Evolutionary conservation across 306 rosid genomes (phyloP).

Genomic region (Acacia melanoxylon): DNA sequence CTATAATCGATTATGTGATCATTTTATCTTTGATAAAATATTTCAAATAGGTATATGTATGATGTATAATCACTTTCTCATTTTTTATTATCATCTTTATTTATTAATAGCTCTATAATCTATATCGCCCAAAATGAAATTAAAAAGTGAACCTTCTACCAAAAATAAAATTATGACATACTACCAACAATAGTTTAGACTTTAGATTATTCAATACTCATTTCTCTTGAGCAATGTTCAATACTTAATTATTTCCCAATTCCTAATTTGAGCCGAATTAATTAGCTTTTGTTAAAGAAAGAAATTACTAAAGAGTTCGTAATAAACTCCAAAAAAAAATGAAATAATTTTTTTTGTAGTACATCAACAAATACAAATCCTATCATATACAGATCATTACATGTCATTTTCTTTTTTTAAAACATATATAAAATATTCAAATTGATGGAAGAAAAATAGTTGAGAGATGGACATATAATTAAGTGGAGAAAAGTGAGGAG

Average conservation of each 20-base stretch:
- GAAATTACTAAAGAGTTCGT: no score
- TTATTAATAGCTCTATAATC: background rate
- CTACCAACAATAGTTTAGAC: background rate
- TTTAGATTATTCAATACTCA: background rate
- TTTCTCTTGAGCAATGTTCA: background rate
- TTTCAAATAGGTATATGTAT: background rate
- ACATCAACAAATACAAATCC: background rate
- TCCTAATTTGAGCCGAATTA: no score
- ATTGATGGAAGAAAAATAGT: background rate
- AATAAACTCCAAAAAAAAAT: background rate
- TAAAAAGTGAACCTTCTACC: background rate
- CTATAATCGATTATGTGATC: background rate
- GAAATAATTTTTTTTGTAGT: background rate
- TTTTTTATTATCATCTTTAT: background rate
- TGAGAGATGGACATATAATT: background rate
- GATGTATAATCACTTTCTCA: background rate
- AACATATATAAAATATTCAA: background rate
- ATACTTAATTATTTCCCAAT: background rate
- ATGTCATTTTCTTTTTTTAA: background rate
- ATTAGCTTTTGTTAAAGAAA: background rate
- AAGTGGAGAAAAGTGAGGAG: background rate
- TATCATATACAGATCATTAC: background rate
- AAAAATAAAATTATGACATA: background rate
- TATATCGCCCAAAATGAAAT: background rate
- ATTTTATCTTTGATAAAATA: background rate